These are phyloP conservation scores for Diplosphaera chodatii DNA, from an alignment of 139 green algal species.

Conservation along the genomic window DNA sequence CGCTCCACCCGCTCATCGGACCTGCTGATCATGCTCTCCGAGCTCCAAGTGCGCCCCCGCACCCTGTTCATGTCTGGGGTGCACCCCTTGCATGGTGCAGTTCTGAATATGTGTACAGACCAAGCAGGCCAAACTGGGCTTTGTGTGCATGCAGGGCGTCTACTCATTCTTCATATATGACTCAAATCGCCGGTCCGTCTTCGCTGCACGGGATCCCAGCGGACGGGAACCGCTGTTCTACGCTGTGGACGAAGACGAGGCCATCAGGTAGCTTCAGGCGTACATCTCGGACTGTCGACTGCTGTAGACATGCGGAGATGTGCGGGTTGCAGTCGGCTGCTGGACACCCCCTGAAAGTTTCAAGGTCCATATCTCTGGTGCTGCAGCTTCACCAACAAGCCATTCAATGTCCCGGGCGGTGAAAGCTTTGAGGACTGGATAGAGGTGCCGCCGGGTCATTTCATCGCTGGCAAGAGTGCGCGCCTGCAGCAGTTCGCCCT, in stretches of 20 bases:
- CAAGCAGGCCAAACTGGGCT: too few relatives aligned
- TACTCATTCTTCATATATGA: slow-evolving; percentile 69
- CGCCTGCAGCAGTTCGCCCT: slow-evolving; percentile 68
- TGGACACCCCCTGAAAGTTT: too few relatives aligned
- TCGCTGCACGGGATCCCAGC: slow-evolving; percentile 53
- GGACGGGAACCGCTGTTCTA: slow-evolving; percentile 53
- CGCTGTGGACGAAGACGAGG: slow-evolving; percentile 35
- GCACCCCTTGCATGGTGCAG: too few relatives aligned
- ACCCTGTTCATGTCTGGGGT: too few relatives aligned
- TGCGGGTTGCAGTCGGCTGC: too few relatives aligned
- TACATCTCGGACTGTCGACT: too few relatives aligned
- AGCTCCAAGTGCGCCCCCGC: slow-evolving; percentile 74
- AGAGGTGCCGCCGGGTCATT: slow-evolving; percentile 64
- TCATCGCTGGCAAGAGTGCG: slow-evolving; percentile 33
- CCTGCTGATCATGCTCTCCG: slow-evolving; percentile 56
- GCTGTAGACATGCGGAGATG: too few relatives aligned
- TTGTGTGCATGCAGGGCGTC: too few relatives aligned
- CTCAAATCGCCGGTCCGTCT: slow-evolving; percentile 38
- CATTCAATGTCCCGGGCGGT: slow-evolving; percentile 5
- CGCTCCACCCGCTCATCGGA: slow-evolving; percentile 22
- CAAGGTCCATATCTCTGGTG: too few relatives aligned
- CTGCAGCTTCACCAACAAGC: slow-evolving; percentile 14
- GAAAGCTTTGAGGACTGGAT: slow-evolving; percentile 33
- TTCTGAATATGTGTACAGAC: too few relatives aligned
- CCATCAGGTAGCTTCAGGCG: slow-evolving; percentile 11